Percentiles rank a stretch among this genome's conserved stretches.
Conservation (phyloP, 2,329 filamentous ascomycete species). For the Aureobasidium zeae region DNA sequence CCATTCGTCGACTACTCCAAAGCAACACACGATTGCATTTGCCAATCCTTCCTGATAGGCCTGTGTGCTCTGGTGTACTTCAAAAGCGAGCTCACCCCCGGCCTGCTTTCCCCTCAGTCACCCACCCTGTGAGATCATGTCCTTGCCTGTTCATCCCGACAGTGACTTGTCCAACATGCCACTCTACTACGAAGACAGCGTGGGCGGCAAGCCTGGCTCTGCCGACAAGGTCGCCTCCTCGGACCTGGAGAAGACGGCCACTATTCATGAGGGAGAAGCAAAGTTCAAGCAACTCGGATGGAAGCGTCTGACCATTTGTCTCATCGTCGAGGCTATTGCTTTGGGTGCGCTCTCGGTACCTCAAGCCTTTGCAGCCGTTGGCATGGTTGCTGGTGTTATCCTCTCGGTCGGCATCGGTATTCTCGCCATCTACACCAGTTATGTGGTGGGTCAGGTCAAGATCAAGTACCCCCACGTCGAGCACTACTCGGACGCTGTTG, state of each 20-base stretch:
- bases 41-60: constrained; percentile 13
- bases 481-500: constrained; percentile 38
- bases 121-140: constrained; percentile 12
- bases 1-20: background rate
- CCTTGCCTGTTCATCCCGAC: constrained; percentile 10
- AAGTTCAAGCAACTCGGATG: constrained; percentile 39
- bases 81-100: constrained; percentile 3
- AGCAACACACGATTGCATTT: constrained; percentile 11
- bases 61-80: background rate
- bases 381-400: constrained; percentile 48
- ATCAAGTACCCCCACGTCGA: constrained; percentile 37
- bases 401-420: constrained; percentile 46
- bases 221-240: constrained; percentile 29
- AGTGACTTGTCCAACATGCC: constrained; percentile 13
- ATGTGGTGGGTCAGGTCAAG: constrained; percentile 54
- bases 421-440: constrained; percentile 53
- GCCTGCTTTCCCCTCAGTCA: constrained; percentile 4
- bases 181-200: constrained; percentile 12
- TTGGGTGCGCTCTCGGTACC: constrained; percentile 51
- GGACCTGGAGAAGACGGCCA: constrained; percentile 19
- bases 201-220: background rate
- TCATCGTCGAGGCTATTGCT: constrained; percentile 53
- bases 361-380: constrained; percentile 45
- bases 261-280: constrained; percentile 30
- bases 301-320: constrained; percentile 35